Conservation (phyloP, 495 filamentous ascomycete genomes). For the Podospora australis region DNA sequence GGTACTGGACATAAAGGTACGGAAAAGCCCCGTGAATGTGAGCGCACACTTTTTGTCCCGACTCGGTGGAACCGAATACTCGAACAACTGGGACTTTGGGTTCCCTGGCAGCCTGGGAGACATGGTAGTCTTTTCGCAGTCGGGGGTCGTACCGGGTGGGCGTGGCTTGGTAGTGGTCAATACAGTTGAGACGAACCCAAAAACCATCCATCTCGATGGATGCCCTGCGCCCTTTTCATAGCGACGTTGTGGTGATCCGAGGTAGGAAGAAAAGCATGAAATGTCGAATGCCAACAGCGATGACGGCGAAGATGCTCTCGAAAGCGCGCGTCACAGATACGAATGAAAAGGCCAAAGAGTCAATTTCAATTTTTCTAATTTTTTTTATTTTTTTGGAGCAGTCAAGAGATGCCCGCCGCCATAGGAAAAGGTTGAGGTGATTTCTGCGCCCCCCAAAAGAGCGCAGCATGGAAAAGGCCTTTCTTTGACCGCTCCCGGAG, state of each 20-base stretch:
- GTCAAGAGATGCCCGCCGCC: too few species aligned
- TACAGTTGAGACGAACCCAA: constrained; percentile 84
- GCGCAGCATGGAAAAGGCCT: neutral
- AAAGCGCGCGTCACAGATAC: neutral
- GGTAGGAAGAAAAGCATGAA: too few species aligned
- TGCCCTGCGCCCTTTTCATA: neutral
- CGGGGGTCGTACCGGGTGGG: constrained; percentile 78
- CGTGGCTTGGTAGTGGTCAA: constrained; percentile 81
- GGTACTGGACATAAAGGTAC: constrained; percentile 87
- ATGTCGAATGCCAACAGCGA: too few species aligned
- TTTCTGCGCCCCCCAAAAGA: neutral
- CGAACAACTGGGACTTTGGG: constrained; percentile 81
- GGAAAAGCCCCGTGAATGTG: constrained; percentile 96
- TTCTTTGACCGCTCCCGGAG: neutral
- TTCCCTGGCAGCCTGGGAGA: constrained; percentile 46
- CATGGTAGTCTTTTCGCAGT: constrained; percentile 52
- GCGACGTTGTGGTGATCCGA: too few species aligned
- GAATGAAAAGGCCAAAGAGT: neutral
- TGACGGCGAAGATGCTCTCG: neutral
- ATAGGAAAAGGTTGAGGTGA: neutral
- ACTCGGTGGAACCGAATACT: constrained; percentile 89
- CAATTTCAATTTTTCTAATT: neutral
- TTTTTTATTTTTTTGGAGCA: too few species aligned
- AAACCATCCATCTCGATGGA: constrained; percentile 54
- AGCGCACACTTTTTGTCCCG: constrained; percentile 91